Evolutionary conservation across 306 rosid species (phyloP), one percentile per base, ranked within the genome.

Genomic region (Vigna radiata): DNA sequence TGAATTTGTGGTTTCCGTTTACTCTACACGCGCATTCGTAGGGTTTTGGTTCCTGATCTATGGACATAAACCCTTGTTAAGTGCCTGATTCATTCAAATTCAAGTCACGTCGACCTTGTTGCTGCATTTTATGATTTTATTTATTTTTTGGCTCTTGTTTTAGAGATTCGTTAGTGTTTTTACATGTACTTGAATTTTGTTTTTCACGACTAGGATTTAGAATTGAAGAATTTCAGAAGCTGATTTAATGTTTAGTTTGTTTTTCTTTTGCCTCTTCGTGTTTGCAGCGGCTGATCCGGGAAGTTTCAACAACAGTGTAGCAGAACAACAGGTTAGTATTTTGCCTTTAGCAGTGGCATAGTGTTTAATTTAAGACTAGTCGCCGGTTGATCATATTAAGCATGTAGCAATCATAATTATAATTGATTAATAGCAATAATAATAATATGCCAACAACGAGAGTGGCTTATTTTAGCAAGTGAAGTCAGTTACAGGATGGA

Each of bases 231-330:
- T 72, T 71, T 59, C 8, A 7, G 43, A 77, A 67, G 1, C 21
- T 68, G 2, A 13, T 66, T 61, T 54, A 64, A 77, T 70, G 41
- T 37, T 84, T 75, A 7, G 52, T 4, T 75, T 55, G 27, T 70
- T 23, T 46, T 69, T 56, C 33, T 64, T 67, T 36, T 85, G 16
- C 12, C 31, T 37, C 14, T 75, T 83, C 29, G 36, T 70, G 37
- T 69, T 69, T 37, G 85, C 88, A 92, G 98, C 77, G 48, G 75
- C 89, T 61, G 99, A 96, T 85, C 85, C 96, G 14, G 97, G 98
- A 76, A 77, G 99, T 72, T 96, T 96, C 77, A 96, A 92, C 87
- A 92, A 96, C 91, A 96, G 98, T 77, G 98, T 96, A 17, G 92
- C 97, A n/a, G 99, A 89, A 81, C 94, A 96, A 76, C 99, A 96